Conservation (phyloP, 140 eudicot genomes). For the Anethum foeniculum region DNA sequence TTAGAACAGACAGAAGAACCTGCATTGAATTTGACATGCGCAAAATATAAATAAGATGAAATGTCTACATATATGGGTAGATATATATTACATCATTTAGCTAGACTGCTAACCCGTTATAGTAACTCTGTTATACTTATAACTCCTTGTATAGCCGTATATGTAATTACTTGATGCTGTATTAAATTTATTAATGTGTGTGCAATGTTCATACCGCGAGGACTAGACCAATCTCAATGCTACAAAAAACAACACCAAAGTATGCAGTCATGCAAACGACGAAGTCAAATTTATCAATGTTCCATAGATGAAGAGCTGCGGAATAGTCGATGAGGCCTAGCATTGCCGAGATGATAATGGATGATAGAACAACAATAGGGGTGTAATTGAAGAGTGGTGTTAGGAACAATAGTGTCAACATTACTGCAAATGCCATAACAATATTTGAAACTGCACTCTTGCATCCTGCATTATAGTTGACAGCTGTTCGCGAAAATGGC, state of each 20-base stretch:
- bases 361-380: conserved; percentile 68
- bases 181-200: not conserved
- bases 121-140: not conserved
- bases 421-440: conserved; percentile 78
- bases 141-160: not conserved
- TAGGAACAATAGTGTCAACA: conserved; percentile 62
- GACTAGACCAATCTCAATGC: conserved; percentile 64
- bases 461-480: conserved; percentile 93
- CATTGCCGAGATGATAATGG: conserved; percentile 84
- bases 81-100: not conserved
- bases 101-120: not conserved
- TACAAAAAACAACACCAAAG: conserved; percentile 76
- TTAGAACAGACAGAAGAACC: conserved; percentile 64
- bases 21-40: conserved; percentile 11
- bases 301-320: conserved; percentile 79
- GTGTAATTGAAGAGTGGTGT: conserved; percentile 82
- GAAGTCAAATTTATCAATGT: conserved; percentile 80
- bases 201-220: conserved; percentile 47
- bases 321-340: conserved; percentile 82
- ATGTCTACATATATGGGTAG: not conserved
- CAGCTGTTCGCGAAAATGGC: conserved; percentile 96
- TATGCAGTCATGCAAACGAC: conserved; percentile 80
- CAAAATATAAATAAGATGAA: not conserved
- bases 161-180: not conserved
- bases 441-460: conserved; percentile 90